These are phyloP conservation scores for Lanmaoa rubissima DNA, from an alignment of 768 basidiomycete genomes.

Conservation along the genomic window DNA sequence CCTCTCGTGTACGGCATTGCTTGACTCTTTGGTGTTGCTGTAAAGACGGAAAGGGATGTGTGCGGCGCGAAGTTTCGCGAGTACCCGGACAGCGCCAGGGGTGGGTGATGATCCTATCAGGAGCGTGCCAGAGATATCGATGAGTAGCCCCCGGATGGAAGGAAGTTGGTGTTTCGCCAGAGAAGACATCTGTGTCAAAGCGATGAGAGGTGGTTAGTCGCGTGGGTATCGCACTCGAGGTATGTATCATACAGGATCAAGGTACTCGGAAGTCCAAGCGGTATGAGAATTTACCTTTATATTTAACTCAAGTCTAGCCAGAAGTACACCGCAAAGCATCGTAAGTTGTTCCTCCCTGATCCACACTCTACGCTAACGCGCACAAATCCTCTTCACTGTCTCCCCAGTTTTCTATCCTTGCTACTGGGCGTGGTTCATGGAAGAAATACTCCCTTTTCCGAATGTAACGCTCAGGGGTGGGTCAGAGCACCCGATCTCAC, in stretches of 20 bases:
- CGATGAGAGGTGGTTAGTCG: not conserved
- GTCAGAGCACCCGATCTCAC: not conserved
- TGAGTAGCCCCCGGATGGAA: conserved; percentile 48
- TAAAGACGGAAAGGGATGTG: conserved; percentile 51
- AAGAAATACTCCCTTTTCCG: not conserved
- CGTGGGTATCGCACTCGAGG: too few relatives aligned
- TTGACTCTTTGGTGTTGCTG: conserved; percentile 69
- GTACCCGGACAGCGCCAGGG: conserved; percentile 38
- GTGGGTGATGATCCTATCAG: conserved; percentile 53
- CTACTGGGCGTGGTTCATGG: not conserved
- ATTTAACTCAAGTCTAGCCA: not conserved
- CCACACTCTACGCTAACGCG: too few relatives aligned
- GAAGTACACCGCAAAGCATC: too few relatives aligned
- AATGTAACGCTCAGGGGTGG: not conserved
- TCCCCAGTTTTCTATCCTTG: too few relatives aligned
- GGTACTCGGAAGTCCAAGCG: not conserved
- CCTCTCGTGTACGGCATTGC: conserved; percentile 38
- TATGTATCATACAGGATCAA: not conserved
- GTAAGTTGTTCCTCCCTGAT: too few relatives aligned
- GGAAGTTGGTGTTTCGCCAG: not conserved
- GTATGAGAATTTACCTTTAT: not conserved
- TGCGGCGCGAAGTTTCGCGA: conserved; percentile 30
- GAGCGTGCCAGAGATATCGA: conserved; percentile 70
- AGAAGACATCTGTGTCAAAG: not conserved
- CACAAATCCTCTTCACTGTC: too few relatives aligned